phyloP scores from a whole-genome alignment of 164 flowering plant genomes.

The Platanus orientalis region DNA sequence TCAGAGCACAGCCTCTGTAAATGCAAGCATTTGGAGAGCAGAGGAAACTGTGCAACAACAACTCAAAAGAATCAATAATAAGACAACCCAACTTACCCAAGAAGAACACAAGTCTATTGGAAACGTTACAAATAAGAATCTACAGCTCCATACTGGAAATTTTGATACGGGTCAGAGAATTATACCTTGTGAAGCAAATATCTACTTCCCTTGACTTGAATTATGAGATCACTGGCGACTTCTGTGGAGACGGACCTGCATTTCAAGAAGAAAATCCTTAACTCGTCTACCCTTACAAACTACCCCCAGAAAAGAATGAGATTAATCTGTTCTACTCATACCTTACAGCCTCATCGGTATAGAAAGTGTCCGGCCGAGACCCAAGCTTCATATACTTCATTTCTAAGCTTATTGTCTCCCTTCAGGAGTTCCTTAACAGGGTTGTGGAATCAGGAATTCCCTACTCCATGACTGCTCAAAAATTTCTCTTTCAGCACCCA shows the following conservation, averaged over 20 bases:
- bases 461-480: slow-evolving; percentile 12
- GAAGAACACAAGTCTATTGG: slow-evolving; percentile 5
- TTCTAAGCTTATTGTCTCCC: slow-evolving; percentile 19
- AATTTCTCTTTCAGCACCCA: slow-evolving; percentile 5
- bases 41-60: too few relatives aligned
- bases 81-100: too few relatives aligned
- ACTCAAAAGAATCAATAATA: too few relatives aligned
- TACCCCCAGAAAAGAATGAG: background rate
- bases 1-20: too few relatives aligned
- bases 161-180: background rate
- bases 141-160: too few relatives aligned
- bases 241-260: slow-evolving; percentile 82
- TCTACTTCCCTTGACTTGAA: slow-evolving; percentile 72
- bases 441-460: slow-evolving; percentile 2
- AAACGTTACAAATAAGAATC: background rate
- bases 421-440: slow-evolving; percentile 6
- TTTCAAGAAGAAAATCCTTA: slow-evolving; percentile 2
- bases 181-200: slow-evolving; percentile 87
- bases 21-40: too few relatives aligned
- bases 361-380: slow-evolving; percentile 90
- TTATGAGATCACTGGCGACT: slow-evolving; percentile 82
- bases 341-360: slow-evolving; percentile 83
- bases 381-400: slow-evolving; percentile 99
- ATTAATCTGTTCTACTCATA: slow-evolving; percentile 17
- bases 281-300: background rate